These are phyloP conservation scores for Coemansia sp. DNA, from an alignment of 192 early-diverging fungal species.

Conservation along the genomic window DNA sequence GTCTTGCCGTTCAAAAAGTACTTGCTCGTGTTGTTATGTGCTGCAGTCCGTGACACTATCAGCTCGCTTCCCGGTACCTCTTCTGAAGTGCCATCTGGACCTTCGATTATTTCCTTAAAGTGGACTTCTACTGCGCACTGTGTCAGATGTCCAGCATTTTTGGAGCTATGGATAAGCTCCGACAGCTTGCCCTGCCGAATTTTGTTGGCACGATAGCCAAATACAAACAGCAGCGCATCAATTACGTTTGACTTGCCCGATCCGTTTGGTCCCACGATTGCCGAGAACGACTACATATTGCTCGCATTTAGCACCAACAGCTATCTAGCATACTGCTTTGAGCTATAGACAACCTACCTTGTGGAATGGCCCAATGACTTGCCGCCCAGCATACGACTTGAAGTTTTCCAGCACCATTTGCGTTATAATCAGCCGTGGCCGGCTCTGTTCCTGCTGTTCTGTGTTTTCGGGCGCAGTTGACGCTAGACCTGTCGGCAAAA, in stretches of 20 bases:
- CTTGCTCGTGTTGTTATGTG: slow-evolving; percentile 66
- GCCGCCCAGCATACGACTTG: slow-evolving; percentile 89
- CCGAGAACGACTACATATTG: slow-evolving; percentile 54
- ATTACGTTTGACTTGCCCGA: slow-evolving; percentile 99
- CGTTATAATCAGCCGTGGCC: slow-evolving; percentile 63
- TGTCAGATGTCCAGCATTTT: slow-evolving; percentile 64
- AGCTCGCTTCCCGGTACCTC: slow-evolving; percentile 67
- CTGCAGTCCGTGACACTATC: slow-evolving; percentile 74
- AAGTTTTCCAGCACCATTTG: slow-evolving; percentile 93
- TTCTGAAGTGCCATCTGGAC: slow-evolving; percentile 62
- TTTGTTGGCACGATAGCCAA: slow-evolving; percentile 96
- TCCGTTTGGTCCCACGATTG: slow-evolving; percentile 94
- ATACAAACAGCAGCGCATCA: slow-evolving; percentile 95
- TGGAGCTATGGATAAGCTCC: slow-evolving; percentile 93
- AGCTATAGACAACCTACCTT: slow-evolving; percentile 56
- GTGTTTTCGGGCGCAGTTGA: not conserved
- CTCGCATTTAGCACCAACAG: not conserved
- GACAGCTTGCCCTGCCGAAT: slow-evolving; percentile 95
- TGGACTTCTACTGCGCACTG: slow-evolving; percentile 89
- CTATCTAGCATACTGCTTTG: not conserved
- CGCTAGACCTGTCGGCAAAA: slow-evolving; percentile 2
- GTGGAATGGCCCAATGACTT: slow-evolving; percentile 96
- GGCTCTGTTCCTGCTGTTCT: slow-evolving; percentile 7
- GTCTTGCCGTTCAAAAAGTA: slow-evolving; percentile 67
- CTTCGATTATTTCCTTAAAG: slow-evolving; percentile 88